A percentile compares a stretch with the other conserved stretches of the same genome.
Evolutionary conservation across 225 moss, liverwort and hornwort species (phyloP).

Genomic region (Pseudoscleropodium purum): DNA sequence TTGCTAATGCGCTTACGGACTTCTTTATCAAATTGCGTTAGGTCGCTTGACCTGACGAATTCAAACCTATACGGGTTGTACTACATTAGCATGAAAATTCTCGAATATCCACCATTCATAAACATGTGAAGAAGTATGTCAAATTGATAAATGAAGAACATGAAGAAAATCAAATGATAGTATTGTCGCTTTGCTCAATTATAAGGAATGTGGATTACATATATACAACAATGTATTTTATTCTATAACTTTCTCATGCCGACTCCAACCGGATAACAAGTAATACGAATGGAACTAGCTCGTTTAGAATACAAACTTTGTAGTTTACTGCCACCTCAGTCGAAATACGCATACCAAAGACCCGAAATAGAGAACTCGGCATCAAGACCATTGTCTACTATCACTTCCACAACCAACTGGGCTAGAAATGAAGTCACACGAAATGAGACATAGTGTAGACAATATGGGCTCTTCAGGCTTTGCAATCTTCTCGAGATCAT

Average conservation of each 20-base stretch:
- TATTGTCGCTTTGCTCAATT: neutral
- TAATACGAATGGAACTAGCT: neutral
- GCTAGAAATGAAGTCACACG: neutral
- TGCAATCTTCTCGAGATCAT: neutral
- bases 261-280: neutral
- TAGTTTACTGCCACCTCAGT: neutral
- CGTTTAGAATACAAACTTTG: neutral
- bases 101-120: neutral
- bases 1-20: neutral
- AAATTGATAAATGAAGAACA: neutral
- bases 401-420: neutral
- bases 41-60: neutral
- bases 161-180: neutral
- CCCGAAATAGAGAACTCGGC: neutral
- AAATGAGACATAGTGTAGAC: neutral
- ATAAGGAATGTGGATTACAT: neutral
- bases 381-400: neutral
- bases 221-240: neutral
- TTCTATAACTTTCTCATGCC: neutral
- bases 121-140: neutral
- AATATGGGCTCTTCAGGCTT: neutral
- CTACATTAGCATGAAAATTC: neutral
- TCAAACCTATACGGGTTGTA: neutral
- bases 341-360: neutral
- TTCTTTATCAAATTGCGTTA: neutral